Conservation (phyloP, 1,139 yeast genomes). For the Kodamaea suecica region DNA sequence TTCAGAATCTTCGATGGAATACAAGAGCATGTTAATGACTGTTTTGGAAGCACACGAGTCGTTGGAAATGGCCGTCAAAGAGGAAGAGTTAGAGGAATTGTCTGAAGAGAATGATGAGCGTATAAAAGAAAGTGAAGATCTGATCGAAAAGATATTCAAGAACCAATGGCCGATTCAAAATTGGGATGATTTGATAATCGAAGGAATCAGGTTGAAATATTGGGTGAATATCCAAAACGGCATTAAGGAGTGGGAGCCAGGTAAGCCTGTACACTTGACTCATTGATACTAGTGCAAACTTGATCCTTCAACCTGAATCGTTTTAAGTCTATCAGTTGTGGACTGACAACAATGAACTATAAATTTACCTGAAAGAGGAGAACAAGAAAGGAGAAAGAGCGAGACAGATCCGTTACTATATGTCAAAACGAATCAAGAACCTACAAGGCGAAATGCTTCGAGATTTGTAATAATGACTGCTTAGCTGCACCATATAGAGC, state of each 20-base stretch:
- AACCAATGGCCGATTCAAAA: slow-evolving; percentile 34
- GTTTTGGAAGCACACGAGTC: slow-evolving; percentile 81
- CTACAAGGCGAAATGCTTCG: no score
- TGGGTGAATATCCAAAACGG: slow-evolving; percentile 79
- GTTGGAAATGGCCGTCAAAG: slow-evolving; percentile 59
- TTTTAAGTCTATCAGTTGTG: neutral
- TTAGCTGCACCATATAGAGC: no score
- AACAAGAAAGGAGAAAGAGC: no score
- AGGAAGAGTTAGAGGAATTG: slow-evolving; percentile 54
- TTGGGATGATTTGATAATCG: slow-evolving; percentile 57
- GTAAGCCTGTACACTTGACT: slow-evolving; percentile 60
- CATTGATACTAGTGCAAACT: no score
- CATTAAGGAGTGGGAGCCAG: slow-evolving; percentile 75
- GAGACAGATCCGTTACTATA: no score
- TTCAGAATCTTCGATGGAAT: slow-evolving; percentile 30
- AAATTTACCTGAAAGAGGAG: no score
- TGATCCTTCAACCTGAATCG: neutral
- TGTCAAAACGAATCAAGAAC: no score
- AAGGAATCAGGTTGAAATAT: slow-evolving; percentile 73
- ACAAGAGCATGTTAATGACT: slow-evolving; percentile 64
- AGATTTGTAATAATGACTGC: no score
- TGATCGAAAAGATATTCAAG: slow-evolving; percentile 27
- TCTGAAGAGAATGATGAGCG: slow-evolving; percentile 54
- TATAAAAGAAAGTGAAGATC: slow-evolving; percentile 39
- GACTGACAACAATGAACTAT: no score